Conservation (phyloP, 305 asterid genomes). For the Rubia tinctorum region DNA sequence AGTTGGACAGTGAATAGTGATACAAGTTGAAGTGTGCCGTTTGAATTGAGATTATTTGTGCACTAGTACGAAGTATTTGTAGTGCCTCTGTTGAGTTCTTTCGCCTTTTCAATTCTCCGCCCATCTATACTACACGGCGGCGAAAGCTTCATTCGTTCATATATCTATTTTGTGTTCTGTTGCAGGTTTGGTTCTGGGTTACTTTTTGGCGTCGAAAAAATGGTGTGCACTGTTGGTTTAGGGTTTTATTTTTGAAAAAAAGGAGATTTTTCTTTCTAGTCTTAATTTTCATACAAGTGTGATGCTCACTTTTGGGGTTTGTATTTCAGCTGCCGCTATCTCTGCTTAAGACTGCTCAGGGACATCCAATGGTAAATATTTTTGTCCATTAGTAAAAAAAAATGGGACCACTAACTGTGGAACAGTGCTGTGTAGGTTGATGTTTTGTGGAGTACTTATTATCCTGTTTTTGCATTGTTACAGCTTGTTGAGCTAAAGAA, state of each 20-base stretch:
- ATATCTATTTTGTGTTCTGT: not conserved
- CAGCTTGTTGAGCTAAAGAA: constrained; percentile 93
- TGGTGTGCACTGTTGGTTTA: not conserved
- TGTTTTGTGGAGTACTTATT: too few relatives aligned
- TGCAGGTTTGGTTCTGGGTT: constrained; percentile 11
- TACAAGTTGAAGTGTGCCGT: too few relatives aligned
- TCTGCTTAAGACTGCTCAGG: constrained; percentile 87
- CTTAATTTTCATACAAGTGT: not conserved
- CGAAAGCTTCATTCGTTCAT: not conserved
- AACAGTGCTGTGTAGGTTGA: too few relatives aligned
- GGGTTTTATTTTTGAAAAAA: not conserved
- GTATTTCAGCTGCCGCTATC: constrained; percentile 82
- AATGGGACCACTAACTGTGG: too few relatives aligned
- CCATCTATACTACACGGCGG: not conserved
- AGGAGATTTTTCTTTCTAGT: too few relatives aligned
- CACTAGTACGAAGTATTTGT: not conserved
- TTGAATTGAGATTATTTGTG: not conserved
- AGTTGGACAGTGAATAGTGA: too few relatives aligned
- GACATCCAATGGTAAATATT: constrained; percentile 77
- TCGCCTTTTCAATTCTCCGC: not conserved
- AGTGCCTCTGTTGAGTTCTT: not conserved
- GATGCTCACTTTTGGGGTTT: not conserved
- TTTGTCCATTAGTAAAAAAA: constrained; percentile 7
- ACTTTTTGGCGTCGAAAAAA: not conserved
- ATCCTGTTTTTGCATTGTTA: constrained; percentile 6